Evolutionary conservation across 2,329 filamentous ascomycete genomes (phyloP).

Genomic region (Colletotrichum sp.): DNA sequence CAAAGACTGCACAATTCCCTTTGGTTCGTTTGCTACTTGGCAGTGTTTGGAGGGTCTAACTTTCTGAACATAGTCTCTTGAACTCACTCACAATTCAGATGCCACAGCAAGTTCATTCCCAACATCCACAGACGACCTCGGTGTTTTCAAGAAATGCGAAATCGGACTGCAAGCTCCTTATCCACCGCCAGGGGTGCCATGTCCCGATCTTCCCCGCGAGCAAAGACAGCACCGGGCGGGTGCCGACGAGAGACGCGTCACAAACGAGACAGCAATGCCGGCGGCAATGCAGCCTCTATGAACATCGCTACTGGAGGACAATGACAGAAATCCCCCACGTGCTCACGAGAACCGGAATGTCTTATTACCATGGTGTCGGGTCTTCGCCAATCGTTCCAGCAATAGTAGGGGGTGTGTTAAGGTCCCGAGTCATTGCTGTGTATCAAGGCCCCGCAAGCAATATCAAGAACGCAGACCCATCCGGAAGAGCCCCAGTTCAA

Average conservation of each 20-base stretch:
- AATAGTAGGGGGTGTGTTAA: background rate
- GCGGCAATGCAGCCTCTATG: background rate
- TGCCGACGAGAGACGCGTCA: background rate
- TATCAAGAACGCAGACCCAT: background rate
- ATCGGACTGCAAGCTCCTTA: background rate
- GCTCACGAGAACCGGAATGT: background rate
- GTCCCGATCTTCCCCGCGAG: background rate
- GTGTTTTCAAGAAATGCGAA: background rate
- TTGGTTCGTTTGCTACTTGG: background rate
- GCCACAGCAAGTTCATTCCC: background rate
- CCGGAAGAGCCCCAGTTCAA: background rate
- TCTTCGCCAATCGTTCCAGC: background rate
- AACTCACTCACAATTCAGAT: background rate
- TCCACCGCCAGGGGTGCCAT: background rate
- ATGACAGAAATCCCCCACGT: slow-evolving; percentile 1
- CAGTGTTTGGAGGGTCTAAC: background rate
- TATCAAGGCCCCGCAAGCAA: background rate
- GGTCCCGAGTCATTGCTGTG: background rate
- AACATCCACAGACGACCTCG: background rate
- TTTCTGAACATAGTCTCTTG: background rate
- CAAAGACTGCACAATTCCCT: background rate
- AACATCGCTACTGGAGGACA: background rate
- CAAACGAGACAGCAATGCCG: background rate
- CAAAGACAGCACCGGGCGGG: background rate
- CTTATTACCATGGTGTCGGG: background rate